Evolutionary conservation across 768 basidiomycete species (phyloP).

Genomic region (Chiua virens): DNA sequence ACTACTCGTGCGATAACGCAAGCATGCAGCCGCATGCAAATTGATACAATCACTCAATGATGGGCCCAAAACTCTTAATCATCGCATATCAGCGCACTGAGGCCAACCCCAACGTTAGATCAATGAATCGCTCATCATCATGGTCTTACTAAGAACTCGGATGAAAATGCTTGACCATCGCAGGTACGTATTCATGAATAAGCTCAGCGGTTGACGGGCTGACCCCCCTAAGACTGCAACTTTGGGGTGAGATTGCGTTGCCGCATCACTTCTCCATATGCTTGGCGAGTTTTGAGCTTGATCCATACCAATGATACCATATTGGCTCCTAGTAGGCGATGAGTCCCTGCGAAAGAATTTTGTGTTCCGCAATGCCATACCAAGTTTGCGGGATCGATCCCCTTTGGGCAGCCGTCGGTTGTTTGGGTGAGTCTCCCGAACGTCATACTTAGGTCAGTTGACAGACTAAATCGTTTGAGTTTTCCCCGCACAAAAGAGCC

Average conservation of each 20-base stretch:
- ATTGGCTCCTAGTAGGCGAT: constrained; percentile 58
- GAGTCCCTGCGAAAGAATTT: constrained; percentile 67
- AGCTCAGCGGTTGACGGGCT: too few relatives aligned
- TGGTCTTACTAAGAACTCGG: constrained; percentile 44
- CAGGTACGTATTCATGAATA: too few relatives aligned
- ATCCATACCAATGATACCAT: background rate
- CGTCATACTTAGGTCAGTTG: constrained; percentile 70
- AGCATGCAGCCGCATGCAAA: background rate
- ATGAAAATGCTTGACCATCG: constrained; percentile 57
- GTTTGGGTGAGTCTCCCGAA: constrained; percentile 57
- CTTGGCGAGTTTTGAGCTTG: constrained; percentile 4
- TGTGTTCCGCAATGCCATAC: constrained; percentile 69
- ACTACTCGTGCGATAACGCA: background rate
- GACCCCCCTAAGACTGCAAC: constrained; percentile 58
- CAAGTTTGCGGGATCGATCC: constrained; percentile 40
- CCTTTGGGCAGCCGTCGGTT: constrained; percentile 1
- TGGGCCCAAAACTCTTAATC: too few relatives aligned
- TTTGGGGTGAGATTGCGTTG: constrained; percentile 57
- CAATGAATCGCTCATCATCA: constrained; percentile 64
- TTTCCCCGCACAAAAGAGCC: constrained; percentile 65
- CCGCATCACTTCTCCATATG: background rate
- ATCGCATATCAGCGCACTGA: constrained; percentile 12
- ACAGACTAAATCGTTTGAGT: constrained; percentile 61
- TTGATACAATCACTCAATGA: too few relatives aligned
- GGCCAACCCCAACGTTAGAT: constrained; percentile 49